Evolutionary conservation across 192 early-diverging fungal species (phyloP), one percentile per base, ranked within the genome.

Genomic region (Mortierella antarctica): DNA sequence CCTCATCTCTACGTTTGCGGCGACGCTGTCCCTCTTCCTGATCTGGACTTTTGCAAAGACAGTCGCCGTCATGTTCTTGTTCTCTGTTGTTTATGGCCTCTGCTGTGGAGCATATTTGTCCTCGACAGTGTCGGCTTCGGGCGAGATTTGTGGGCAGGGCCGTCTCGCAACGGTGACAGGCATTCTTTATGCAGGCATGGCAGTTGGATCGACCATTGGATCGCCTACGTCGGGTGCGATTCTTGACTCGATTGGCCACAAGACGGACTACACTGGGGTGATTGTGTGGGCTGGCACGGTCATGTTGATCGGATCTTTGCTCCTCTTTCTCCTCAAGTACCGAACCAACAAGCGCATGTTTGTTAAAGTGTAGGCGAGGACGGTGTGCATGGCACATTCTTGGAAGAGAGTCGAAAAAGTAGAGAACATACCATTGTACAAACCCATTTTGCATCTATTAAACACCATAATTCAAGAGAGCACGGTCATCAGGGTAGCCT

Each of bases 1-100:
- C 46, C 81, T 80, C 15, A 66, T 76, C 54, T 83, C 78, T 23
- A 86, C 85, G 8, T 82, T 87, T 50, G 59, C 83, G 11, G 84
- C 87, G 7, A 83, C 85, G 44, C 62, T 85, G 40, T 64, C 78
- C 5, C 50, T 81, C 5, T 54, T 86, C 10, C 42, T 80, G 23
- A n/a, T 90, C 18, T 90, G 89, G 89, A 85, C 83, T 7, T 76
- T 85, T 59, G 78, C 87, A n/a, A 71, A 76, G 31, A 71, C 71
- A 0, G 67, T 65, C 17, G 82, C 75, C 10, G 59, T 84, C 8
- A 80, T 80, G 77, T 72, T 72, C 42, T 4, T 72, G n/a, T 80
- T 80, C 41, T 67, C 77, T 15, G 58, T 80, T 23, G 20, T 67
- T 8, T 80, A 80, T 23, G 77, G 77, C 40, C 77, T 80, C 23